Percentiles rank a stretch among this genome's conserved stretches.
These are phyloP conservation scores for Dipodascus albidus DNA, from an alignment of 805 yeast genomes.

Conservation along the genomic window DNA sequence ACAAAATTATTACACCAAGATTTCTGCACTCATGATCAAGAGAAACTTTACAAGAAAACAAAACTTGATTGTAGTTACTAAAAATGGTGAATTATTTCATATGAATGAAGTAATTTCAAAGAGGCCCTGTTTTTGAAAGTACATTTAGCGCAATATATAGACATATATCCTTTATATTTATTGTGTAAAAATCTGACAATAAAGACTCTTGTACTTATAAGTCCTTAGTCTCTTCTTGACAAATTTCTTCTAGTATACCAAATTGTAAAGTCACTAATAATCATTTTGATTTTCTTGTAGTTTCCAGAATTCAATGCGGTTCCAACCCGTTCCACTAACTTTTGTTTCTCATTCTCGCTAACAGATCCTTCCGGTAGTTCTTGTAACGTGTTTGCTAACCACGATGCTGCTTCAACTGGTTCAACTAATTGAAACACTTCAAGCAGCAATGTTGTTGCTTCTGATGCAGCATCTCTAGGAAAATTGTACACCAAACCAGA, in stretches of 20 bases:
- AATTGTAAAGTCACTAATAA: slow-evolving; percentile 63
- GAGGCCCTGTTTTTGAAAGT: too few relatives aligned
- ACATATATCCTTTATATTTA: too few relatives aligned
- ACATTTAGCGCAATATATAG: too few relatives aligned
- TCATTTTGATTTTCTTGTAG: slow-evolving; percentile 58
- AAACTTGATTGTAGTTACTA: too few relatives aligned
- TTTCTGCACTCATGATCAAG: too few relatives aligned
- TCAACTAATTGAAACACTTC: slow-evolving; percentile 41
- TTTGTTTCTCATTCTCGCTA: slow-evolving; percentile 53
- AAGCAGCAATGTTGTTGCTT: slow-evolving; percentile 62
- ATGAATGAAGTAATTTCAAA: too few relatives aligned
- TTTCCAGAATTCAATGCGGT: slow-evolving; percentile 41
- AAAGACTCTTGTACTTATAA: neutral
- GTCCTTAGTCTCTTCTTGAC: neutral
- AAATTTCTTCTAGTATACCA: slow-evolving; percentile 72
- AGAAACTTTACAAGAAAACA: too few relatives aligned
- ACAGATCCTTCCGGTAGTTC: slow-evolving; percentile 54
- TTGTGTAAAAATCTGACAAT: too few relatives aligned
- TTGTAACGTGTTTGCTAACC: slow-evolving; percentile 49
- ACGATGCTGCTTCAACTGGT: slow-evolving; percentile 36
- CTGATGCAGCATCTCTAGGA: slow-evolving; percentile 57
- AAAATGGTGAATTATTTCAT: too few relatives aligned
- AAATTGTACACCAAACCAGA: slow-evolving; percentile 61
- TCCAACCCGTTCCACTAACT: slow-evolving; percentile 32
- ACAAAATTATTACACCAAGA: too few relatives aligned